Evolutionary conservation across 768 basidiomycete species (phyloP), one percentile per base, ranked within the genome.

Genomic region (Mycena rosella): DNA sequence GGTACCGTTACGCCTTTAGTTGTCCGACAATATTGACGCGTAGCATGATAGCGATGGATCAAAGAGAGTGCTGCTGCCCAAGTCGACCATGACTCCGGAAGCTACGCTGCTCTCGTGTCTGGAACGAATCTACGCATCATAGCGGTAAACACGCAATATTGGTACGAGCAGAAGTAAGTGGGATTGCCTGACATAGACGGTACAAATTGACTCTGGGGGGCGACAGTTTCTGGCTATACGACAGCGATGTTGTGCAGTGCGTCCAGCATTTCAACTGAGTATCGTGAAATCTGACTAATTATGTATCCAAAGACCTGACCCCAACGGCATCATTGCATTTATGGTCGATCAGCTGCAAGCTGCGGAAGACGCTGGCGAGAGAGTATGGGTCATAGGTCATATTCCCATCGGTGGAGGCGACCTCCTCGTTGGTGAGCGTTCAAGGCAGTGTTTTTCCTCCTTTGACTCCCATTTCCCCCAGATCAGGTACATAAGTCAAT

Each of bases 281-380:
- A 13, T 32, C 32, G 15, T 29, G 29, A 29, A n/a, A 5, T 3
- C 32, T n/a, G 18, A 44, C 22, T 58, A 24, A 47, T 36, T 26
- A 14, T 27, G 29, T 9, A 26, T 26, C n/a, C 2, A 7, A 29
- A 78, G 78, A 36, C 75, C 76, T 9, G 83, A 84, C 60, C 82
- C 82, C 7, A 81, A 83, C 63, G 83, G 83, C 11, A 75, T 83
- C 56, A 65, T 84, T 13, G 73, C 77, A 0, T 84, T 82, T 75
- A 65, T 83, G 56, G 78, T 78, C 10, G 52, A 71, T 2, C 76
- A 81, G 53, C 75, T 84, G 3, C 79, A 82, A 53, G 72, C 72
- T 9, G 81, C 83, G 13, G 83, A 84, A 60, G 70, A 73, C 22
- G 73, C 72, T 1, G 80, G 80, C 11, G 72, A 81, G 63, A 73